Base-by-base conservation (phyloP, 441 rosid species). In the Adansonia madagascariensis region DNA sequence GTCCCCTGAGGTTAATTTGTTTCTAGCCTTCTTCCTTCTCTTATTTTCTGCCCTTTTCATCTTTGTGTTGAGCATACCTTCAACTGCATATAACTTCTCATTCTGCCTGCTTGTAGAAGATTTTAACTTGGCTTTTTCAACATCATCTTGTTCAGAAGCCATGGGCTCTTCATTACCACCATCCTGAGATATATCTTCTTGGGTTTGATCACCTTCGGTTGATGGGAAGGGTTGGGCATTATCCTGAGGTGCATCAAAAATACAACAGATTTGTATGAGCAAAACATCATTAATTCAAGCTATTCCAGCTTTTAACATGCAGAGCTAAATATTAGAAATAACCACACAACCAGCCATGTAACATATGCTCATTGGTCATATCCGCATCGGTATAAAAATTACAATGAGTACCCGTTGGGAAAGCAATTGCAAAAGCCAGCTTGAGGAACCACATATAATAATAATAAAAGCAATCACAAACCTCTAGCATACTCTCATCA, bases 401-500 rank as follows among this genome's bases (percentile, higher is more conserved):
- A n/a, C n/a, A n/a, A n/a, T n/a, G n/a, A n/a, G n/a, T n/a, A n/a
- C n/a, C n/a, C n/a, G n/a, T n/a, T n/a, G 8, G 59, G 11, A 22
- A 6, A 61, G 10, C 8, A 63, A 64, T 18, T 56, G 64, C n/a
- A n/a, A 22, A 60, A 10, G 8, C 39, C 15, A 3, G 39, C 39
- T 22, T 60, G 7, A 15, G 15, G 6, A 60, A 10, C 31, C 49
- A 41, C 49, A 41, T n/a, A 70, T 64, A 83, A 61, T 18, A 1
- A 1, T 52, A 41, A 63, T 1, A 67, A 49, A 53, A 4, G 43
- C 78, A 43, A 62, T 49, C 47, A 85, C 91, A 27, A 82, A 95
- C 99, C 98, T 96, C 92, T 7, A 88, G 78, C 92, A 94, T 90
- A 18, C 84, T 83, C 83, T 92, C 94, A 53, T 91, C 97, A 12